Percentiles rank a stretch among this genome's conserved stretches.
These are phyloP conservation scores for Lineolata rhizophorae DNA, from an alignment of 495 filamentous ascomycete species.

Conservation along the genomic window DNA sequence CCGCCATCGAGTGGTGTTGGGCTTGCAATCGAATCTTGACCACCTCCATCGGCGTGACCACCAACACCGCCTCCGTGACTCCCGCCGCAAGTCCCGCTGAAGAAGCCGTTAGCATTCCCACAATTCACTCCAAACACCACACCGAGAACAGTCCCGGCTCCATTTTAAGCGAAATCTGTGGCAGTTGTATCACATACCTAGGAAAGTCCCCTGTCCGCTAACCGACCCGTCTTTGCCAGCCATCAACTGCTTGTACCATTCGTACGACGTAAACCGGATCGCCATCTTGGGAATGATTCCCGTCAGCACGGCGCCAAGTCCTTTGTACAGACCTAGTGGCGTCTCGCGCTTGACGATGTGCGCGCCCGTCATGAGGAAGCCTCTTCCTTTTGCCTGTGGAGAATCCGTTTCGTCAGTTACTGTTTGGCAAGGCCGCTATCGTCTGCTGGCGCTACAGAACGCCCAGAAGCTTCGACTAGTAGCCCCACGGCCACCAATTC, in stretches of 20 bases:
- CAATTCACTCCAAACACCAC: not conserved
- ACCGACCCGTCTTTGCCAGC: conserved; percentile 45
- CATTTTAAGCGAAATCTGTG: too few species aligned
- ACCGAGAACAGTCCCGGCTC: conserved; percentile 1
- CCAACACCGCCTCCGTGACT: conserved; percentile 84
- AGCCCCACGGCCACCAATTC: too few species aligned
- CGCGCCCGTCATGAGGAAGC: conserved; percentile 67
- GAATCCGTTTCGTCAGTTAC: conserved; percentile 1
- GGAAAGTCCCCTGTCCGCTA: conserved; percentile 56
- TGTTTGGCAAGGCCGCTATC: conserved; percentile 3
- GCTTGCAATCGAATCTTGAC: conserved; percentile 96
- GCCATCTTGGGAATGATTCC: conserved; percentile 99
- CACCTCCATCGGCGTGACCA: conserved; percentile 97
- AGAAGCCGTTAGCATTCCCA: not conserved
- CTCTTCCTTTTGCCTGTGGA: conserved; percentile 46
- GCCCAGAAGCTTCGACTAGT: not conserved
- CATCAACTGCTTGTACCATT: conserved; percentile 73
- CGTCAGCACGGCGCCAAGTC: conserved; percentile 82
- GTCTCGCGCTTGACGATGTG: conserved; percentile 84
- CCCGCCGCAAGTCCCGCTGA: conserved; percentile 75
- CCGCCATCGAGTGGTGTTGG: conserved; percentile 86
- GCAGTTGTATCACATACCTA: conserved; percentile 41
- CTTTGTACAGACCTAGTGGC: conserved; percentile 85
- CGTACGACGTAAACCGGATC: conserved; percentile 95
- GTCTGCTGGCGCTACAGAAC: not conserved